Percentiles rank a stretch among this genome's conserved stretches.
phyloP scores from a whole-genome alignment of 129 eudicot genomes.

The Tanacetum coccineum region DNA sequence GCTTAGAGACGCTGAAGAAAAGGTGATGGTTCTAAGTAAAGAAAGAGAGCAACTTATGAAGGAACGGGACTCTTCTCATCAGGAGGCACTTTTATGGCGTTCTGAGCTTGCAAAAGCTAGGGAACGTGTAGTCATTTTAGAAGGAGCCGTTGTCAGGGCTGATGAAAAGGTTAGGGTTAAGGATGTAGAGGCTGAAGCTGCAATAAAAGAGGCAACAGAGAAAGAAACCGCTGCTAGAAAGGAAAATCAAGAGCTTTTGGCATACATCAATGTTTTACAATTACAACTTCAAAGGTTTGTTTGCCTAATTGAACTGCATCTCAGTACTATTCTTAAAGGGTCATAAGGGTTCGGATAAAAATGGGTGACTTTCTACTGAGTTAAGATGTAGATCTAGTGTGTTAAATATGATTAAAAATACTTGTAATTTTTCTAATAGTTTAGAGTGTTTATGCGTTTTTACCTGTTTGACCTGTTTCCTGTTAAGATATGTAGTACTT shows the following conservation, averaged over 20 bases:
- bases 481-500: not conserved
- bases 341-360: not conserved
- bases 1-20: constrained; percentile 69
- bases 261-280: constrained; percentile 67
- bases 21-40: constrained; percentile 44
- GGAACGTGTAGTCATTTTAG: constrained; percentile 79
- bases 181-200: constrained; percentile 73
- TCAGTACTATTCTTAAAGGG: not conserved
- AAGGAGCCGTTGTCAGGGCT: constrained; percentile 91
- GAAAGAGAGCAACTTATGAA: constrained; percentile 73
- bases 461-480: not conserved
- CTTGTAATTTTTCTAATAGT: not conserved
- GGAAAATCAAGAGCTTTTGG: constrained; percentile 87
- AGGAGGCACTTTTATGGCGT: constrained; percentile 96
- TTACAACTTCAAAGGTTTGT: constrained; percentile 71
- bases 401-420: not conserved
- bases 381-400: not conserved
- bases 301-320: constrained; percentile 4
- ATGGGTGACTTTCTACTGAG: not conserved
- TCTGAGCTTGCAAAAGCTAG: constrained; percentile 96
- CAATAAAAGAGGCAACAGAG: constrained; percentile 66
- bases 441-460: not conserved
- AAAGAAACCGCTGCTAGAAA: constrained; percentile 60
- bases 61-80: constrained; percentile 68
- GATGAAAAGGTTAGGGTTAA: constrained; percentile 87